Base-by-base conservation (phyloP, 768 basidiomycete species). In the Paxillus involutus region DNA sequence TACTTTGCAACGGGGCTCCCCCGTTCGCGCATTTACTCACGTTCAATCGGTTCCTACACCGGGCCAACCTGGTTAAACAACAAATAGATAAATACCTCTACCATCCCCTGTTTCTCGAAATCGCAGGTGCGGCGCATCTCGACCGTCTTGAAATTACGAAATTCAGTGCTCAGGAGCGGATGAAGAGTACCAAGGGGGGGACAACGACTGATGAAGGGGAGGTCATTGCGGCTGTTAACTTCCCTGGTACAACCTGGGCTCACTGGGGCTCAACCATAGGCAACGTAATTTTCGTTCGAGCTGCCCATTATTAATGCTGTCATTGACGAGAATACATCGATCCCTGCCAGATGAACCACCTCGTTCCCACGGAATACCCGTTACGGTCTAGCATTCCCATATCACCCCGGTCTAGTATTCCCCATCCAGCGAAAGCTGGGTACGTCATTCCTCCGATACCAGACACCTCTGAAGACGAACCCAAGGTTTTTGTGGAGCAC, bases 81-180 rank as follows among this genome's bases (percentile, higher is more conserved):
- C 76, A 80, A 53, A 62, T 75, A 0, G 58, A 56, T 6, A 55
- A 56, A 21, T 21, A 2, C 1, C 58, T 77, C 0, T 66, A 61
- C 1, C 76, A 82, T 52, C 83, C 81, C 1, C 63, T 83, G 24
- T 74, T 80, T 44, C 61, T 77, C 39, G 80, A 83, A 48, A 65
- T 82, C 5, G 61, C 63, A 0, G 16, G 59, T 3, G 62, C 46
- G 0, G 0, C 13, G 1, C 57, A 59, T 12, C 51, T 69, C 2
- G 49, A 37, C 2, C 57, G 52, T 6, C 8, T 55, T 7, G 46
- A 51, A 6, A 45, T 33, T n/a, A 33, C 44, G 8, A 56, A 44
- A 1, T 12, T 8, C 0, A 29, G 6, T 11, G 68, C 68, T 3
- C 45, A 75, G 9, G 55, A 67, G 14, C 60, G 65, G 49, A 61